phyloP scores from a whole-genome alignment of 2,329 filamentous ascomycete genomes.

The Ilyonectria sp. region DNA sequence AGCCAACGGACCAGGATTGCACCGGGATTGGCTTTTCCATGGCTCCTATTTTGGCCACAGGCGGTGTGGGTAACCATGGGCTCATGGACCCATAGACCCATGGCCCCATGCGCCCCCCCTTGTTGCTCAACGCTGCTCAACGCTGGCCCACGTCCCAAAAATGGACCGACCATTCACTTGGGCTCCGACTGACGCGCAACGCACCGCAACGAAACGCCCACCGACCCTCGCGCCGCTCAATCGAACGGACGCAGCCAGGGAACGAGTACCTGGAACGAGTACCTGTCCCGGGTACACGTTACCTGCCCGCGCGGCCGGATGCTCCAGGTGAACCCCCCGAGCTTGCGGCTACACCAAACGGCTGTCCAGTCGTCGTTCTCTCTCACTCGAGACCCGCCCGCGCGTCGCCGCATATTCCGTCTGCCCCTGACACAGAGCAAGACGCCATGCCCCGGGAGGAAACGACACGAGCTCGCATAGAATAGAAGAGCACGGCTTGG shows the following conservation, averaged over 20 bases:
- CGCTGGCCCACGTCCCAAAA: slow-evolving; percentile 41
- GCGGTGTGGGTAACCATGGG: slow-evolving; percentile 49
- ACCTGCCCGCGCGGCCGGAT: slow-evolving; percentile 17
- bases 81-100: slow-evolving; percentile 35
- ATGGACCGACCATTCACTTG: slow-evolving; percentile 42
- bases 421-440: slow-evolving; percentile 16
- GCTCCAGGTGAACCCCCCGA: slow-evolving; percentile 38
- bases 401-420: slow-evolving; percentile 35
- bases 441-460: slow-evolving; percentile 14
- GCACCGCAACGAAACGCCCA: slow-evolving; percentile 25
- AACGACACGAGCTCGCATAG: slow-evolving; percentile 20
- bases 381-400: slow-evolving; percentile 39
- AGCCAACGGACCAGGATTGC: slow-evolving; percentile 59
- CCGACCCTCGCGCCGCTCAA: slow-evolving; percentile 2
- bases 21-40: slow-evolving; percentile 54
- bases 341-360: slow-evolving; percentile 36
- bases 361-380: slow-evolving; percentile 25
- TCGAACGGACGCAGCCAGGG: slow-evolving; percentile 13
- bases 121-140: slow-evolving; percentile 30
- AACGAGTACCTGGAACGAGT: slow-evolving; percentile 22
- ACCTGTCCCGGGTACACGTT: slow-evolving; percentile 18
- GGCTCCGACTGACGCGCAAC: slow-evolving; percentile 47
- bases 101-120: slow-evolving; percentile 25
- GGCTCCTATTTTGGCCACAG: slow-evolving; percentile 51
- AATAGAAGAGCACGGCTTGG: slow-evolving; percentile 6